A percentile compares a stretch with the other conserved stretches of the same genome.
phyloP scores from a whole-genome alignment of 805 yeast genomes.

The Metschnikowia vanudenii region DNA sequence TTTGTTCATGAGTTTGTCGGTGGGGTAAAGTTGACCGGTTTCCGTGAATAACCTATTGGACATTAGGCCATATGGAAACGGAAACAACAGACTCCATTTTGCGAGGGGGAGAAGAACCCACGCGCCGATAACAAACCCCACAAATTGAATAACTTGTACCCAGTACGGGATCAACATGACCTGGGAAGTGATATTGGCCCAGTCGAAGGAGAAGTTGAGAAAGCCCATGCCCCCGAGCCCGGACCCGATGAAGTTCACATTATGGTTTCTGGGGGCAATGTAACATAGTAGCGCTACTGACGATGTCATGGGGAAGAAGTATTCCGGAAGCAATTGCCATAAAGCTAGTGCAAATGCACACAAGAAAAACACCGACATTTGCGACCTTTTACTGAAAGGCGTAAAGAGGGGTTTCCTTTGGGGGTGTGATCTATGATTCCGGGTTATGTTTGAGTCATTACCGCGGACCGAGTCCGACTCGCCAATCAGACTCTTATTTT shows the following conservation, averaged over 20 bases:
- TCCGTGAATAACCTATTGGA: slow-evolving; percentile 40
- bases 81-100: slow-evolving; percentile 40
- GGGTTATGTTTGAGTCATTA: too few species aligned
- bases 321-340: slow-evolving; percentile 54
- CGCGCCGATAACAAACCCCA: slow-evolving; percentile 46
- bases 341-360: slow-evolving; percentile 25
- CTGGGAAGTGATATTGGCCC: slow-evolving; percentile 52
- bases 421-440: too few species aligned
- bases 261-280: slow-evolving; percentile 43
- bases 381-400: slow-evolving; percentile 9
- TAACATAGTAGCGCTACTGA: slow-evolving; percentile 51
- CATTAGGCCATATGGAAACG: slow-evolving; percentile 44
- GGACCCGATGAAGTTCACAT: slow-evolving; percentile 47
- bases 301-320: slow-evolving; percentile 46
- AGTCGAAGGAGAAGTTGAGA: slow-evolving; percentile 47
- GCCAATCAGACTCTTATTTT: background rate
- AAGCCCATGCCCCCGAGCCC: slow-evolving; percentile 55
- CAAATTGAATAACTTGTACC: slow-evolving; percentile 49
- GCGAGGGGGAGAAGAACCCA: slow-evolving; percentile 50
- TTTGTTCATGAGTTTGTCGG: slow-evolving; percentile 37
- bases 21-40: slow-evolving; percentile 44
- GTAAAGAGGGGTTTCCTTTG: too few species aligned
- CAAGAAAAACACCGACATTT: slow-evolving; percentile 38
- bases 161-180: slow-evolving; percentile 53
- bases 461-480: too few species aligned